phyloP scores from a whole-genome alignment of 1,284 basidiomycete genomes.

The Dichomitus squalens region DNA sequence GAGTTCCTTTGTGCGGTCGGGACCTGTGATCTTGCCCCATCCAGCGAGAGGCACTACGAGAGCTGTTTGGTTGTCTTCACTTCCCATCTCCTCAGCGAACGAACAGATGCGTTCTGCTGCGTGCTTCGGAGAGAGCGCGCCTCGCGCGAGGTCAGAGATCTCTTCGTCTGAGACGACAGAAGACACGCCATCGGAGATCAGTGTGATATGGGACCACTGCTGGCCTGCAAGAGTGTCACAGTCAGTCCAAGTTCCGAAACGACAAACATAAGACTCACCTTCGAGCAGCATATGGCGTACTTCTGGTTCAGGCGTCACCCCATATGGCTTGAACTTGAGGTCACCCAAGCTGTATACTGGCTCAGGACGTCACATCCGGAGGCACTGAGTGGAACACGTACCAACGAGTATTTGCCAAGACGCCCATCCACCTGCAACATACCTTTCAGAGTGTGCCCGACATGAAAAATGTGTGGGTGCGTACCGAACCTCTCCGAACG shows the following conservation, averaged over 20 bases:
- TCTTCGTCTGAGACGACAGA: constrained; percentile 93
- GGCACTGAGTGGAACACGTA: constrained; percentile 37
- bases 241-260: background rate
- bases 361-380: constrained; percentile 1
- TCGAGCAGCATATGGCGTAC: constrained; percentile 80
- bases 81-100: constrained; percentile 90
- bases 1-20: constrained; percentile 81
- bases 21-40: constrained; percentile 83
- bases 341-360: constrained; percentile 76
- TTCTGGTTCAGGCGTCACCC: constrained; percentile 95
- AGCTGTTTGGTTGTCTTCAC: constrained; percentile 91
- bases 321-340: constrained; percentile 85
- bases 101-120: constrained; percentile 85
- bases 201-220: constrained; percentile 79
- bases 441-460: constrained; percentile 3
- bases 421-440: constrained; percentile 86
- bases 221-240: constrained; percentile 45
- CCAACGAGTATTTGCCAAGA: constrained; percentile 91
- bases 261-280: constrained; percentile 45
- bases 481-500: constrained; percentile 90
- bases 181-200: constrained; percentile 91
- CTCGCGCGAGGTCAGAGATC: constrained; percentile 87
- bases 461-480: constrained; percentile 16
- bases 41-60: constrained; percentile 93
- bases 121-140: constrained; percentile 69